Evolutionary conservation across 83 land plant genomes (phyloP).

Genomic region (Larix sibirica): DNA sequence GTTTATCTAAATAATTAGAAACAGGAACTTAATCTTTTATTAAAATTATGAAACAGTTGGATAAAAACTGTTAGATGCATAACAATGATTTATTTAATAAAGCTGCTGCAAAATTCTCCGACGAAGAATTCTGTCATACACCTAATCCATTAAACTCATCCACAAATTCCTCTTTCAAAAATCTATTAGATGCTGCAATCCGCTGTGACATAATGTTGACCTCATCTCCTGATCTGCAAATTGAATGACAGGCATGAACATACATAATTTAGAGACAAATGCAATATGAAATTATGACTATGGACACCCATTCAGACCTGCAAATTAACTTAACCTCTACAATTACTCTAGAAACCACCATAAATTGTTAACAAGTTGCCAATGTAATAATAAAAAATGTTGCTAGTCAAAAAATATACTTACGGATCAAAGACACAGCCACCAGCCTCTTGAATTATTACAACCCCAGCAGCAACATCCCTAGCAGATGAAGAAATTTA

Average conservation of each 20-base stretch:
- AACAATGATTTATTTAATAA: no score
- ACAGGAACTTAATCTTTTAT: no score
- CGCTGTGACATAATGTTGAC: constrained; percentile 71
- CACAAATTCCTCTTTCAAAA: constrained; percentile 71
- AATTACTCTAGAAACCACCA: not conserved
- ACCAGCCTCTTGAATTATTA: constrained; percentile 93
- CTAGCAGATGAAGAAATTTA: constrained; percentile 25
- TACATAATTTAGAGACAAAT: no score
- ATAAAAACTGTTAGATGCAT: no score
- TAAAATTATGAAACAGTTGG: no score
- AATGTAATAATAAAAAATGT: not conserved
- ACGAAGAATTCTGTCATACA: no score
- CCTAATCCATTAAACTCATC: constrained; percentile 37
- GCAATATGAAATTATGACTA: no score
- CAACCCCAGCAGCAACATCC: constrained; percentile 95
- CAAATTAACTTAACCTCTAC: no score
- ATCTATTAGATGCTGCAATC: constrained; percentile 77
- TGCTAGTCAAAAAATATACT: constrained; percentile 26
- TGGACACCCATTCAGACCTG: no score
- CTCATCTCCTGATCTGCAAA: constrained; percentile 71
- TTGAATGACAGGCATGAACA: not conserved
- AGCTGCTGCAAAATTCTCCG: no score
- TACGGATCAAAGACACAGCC: constrained; percentile 94
- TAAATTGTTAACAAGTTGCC: not conserved
- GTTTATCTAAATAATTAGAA: no score